Percentiles rank a stretch among this genome's conserved stretches.
Conservation (phyloP, 2,329 filamentous ascomycete genomes). For the Dothidotthia symphoricarpi region DNA sequence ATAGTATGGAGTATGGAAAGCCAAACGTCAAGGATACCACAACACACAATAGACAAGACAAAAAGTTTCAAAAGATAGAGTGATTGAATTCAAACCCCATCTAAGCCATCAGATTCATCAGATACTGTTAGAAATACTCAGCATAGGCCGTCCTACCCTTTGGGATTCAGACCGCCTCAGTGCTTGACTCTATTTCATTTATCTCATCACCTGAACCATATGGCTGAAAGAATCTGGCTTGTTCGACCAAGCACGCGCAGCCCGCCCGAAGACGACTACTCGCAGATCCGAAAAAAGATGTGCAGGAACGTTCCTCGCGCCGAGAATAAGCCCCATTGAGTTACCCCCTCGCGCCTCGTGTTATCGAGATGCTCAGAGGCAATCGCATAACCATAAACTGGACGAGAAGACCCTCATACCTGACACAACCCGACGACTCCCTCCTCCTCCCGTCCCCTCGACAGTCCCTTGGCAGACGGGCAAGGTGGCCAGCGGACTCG, state of each 20-base stretch:
- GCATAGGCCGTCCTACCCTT: slow-evolving; percentile 46
- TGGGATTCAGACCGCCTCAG: slow-evolving; percentile 63
- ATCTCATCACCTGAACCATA: slow-evolving; percentile 76
- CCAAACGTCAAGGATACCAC: slow-evolving; percentile 4
- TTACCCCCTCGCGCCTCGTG: slow-evolving; percentile 61
- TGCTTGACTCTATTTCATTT: slow-evolving; percentile 98
- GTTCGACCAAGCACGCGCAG: slow-evolving; percentile 63
- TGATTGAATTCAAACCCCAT: slow-evolving; percentile 17
- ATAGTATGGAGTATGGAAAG: not conserved
- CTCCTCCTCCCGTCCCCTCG: slow-evolving; percentile 36
- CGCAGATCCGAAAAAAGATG: slow-evolving; percentile 49
- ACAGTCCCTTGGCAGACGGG: slow-evolving; percentile 18
- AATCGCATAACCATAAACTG: slow-evolving; percentile 98
- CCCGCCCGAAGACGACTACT: slow-evolving; percentile 35
- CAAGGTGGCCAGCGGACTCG: slow-evolving; percentile 66
- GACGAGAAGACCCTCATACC: slow-evolving; percentile 71
- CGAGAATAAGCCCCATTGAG: slow-evolving; percentile 99
- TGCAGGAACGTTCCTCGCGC: slow-evolving; percentile 75
- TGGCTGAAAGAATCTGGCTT: slow-evolving; percentile 57
- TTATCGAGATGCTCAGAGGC: slow-evolving; percentile 49
- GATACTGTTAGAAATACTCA: slow-evolving; percentile 50
- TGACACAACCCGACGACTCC: slow-evolving; percentile 27
- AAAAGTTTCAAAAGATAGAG: not conserved
- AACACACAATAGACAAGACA: slow-evolving; percentile 1
- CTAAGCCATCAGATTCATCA: slow-evolving; percentile 44